Conservation (phyloP, 2,329 filamentous ascomycete species). For the Helicocarpus griseus region DNA sequence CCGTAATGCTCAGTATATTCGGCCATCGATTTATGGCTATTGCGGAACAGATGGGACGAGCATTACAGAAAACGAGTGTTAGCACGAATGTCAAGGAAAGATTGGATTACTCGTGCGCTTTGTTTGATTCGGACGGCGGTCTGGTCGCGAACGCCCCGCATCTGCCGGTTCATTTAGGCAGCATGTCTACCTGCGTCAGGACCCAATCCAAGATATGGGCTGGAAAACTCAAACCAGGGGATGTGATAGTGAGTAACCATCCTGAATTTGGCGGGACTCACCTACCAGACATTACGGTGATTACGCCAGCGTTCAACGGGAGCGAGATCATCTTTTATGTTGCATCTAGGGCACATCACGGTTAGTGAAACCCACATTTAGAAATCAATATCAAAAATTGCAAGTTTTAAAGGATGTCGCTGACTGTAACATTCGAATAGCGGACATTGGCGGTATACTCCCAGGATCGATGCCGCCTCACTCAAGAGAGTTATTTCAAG, state of each 20-base stretch:
- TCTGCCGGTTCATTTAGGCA: conserved; percentile 67
- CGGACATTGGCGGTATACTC: conserved; percentile 68
- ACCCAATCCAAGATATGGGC: conserved; percentile 71
- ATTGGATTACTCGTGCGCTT: conserved; percentile 66
- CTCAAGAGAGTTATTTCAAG: conserved; percentile 55
- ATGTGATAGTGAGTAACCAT: conserved; percentile 77
- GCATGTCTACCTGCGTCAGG: conserved; percentile 68
- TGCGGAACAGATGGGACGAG: conserved; percentile 73
- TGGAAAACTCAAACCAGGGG: conserved; percentile 65
- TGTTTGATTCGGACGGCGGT: conserved; percentile 62
- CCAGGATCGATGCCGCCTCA: conserved; percentile 72
- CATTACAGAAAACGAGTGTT: conserved; percentile 69
- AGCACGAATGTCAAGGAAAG: conserved; percentile 72
- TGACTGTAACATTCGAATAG: conserved; percentile 22
- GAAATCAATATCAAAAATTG: neutral
- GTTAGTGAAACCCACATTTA: conserved; percentile 44
- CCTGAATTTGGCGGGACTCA: conserved; percentile 78
- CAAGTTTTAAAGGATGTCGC: neutral
- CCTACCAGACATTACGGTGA: conserved; percentile 69
- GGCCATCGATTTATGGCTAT: conserved; percentile 78
- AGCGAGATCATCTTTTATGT: conserved; percentile 66
- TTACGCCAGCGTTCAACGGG: conserved; percentile 62
- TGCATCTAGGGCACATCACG: conserved; percentile 61
- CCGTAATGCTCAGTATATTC: conserved; percentile 69
- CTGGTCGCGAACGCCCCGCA: conserved; percentile 69